Conservation (phyloP, 2,329 filamentous ascomycete species). For the Raffaelea ambrosiae region DNA sequence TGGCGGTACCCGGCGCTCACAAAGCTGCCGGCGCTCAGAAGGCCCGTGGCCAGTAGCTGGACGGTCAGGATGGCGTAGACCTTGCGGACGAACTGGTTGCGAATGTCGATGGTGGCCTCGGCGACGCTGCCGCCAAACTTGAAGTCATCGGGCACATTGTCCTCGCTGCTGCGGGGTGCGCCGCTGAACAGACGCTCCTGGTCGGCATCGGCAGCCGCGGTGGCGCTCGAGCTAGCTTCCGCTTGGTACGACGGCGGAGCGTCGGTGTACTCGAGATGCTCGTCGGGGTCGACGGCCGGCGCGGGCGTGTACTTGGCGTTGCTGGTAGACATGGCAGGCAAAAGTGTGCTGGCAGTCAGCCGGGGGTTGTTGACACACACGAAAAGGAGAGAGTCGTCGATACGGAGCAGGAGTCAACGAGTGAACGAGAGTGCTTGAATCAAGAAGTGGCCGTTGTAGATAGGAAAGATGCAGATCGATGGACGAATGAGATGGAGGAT, state of each 20-base stretch:
- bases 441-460: no score
- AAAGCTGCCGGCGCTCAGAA: constrained; percentile 77
- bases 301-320: constrained; percentile 77
- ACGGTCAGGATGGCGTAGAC: constrained; percentile 97
- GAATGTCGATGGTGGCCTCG: constrained; percentile 89
- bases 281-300: constrained; percentile 78
- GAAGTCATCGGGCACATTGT: constrained; percentile 95
- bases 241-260: constrained; percentile 73
- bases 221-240: constrained; percentile 36
- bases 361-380: no score
- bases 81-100: constrained; percentile 94
- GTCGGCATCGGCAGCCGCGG: constrained; percentile 45
- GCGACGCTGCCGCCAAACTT: constrained; percentile 95
- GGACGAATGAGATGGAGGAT: no score
- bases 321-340: no score
- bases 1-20: constrained; percentile 67
- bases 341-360: constrained; percentile 6
- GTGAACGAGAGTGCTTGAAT: no score
- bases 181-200: constrained; percentile 52
- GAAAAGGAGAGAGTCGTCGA: no score
- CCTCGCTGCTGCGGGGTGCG: constrained; percentile 68
- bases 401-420: no score
- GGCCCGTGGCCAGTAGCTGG: constrained; percentile 78
- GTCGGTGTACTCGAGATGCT: constrained; percentile 55
- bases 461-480: neutral